Conservation (phyloP, 2,329 filamentous ascomycete genomes). For the Neonectria hederae region DNA sequence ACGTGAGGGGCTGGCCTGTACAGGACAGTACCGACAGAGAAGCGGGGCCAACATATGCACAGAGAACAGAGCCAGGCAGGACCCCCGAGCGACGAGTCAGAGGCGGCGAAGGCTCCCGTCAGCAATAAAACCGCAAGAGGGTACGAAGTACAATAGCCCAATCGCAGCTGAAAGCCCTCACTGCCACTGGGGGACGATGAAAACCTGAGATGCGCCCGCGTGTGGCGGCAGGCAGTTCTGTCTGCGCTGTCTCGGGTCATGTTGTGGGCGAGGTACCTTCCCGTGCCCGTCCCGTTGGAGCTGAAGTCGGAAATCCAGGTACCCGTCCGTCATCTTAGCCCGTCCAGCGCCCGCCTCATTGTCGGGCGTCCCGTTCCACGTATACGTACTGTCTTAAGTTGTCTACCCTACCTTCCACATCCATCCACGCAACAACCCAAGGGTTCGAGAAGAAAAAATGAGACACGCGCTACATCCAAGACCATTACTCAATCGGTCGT, state of each 20-base stretch:
- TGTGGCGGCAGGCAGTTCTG: slow-evolving; percentile 12
- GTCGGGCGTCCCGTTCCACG: slow-evolving; percentile 12
- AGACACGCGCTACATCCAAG: not conserved
- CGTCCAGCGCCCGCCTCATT: not conserved
- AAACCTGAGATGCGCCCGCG: not conserved
- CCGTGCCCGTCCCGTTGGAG: slow-evolving; percentile 7
- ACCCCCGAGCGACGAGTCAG: not conserved
- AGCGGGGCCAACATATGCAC: not conserved
- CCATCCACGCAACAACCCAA: not conserved
- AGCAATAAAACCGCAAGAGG: not conserved
- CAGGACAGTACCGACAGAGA: not conserved
- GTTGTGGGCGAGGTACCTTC: not conserved
- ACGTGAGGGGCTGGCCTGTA: slow-evolving; percentile 6
- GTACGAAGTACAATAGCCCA: not conserved
- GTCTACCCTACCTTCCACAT: not conserved
- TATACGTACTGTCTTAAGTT: slow-evolving; percentile 3
- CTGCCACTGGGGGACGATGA: not conserved
- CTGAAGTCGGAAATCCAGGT: slow-evolving; percentile 24
- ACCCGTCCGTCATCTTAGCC: slow-evolving; percentile 19
- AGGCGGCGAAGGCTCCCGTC: too few relatives aligned
- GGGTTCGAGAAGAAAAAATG: not conserved
- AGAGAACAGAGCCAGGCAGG: not conserved
- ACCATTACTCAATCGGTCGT: slow-evolving; percentile 12
- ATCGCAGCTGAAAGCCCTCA: not conserved
- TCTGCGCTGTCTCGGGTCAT: slow-evolving; percentile 4